These are phyloP conservation scores for Atkinsonella texensis DNA, from an alignment of 2,329 filamentous ascomycete species.

Conservation along the genomic window DNA sequence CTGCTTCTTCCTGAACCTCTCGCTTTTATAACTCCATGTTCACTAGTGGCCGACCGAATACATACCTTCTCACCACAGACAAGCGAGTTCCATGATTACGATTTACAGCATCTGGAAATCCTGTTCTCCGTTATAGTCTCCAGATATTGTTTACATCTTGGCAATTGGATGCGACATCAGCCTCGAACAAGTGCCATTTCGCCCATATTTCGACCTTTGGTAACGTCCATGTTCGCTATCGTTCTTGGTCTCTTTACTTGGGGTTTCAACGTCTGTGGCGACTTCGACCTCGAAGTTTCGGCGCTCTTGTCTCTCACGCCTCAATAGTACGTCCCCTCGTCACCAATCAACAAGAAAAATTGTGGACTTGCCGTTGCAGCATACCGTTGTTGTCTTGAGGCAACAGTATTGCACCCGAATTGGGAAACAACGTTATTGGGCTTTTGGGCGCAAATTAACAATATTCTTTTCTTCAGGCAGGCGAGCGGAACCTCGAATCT, in stretches of 20 bases:
- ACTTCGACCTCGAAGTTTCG: not conserved
- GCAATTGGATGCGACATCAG: not conserved
- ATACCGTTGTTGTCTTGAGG: not conserved
- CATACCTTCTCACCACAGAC: not conserved
- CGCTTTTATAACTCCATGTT: not conserved
- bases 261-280: not conserved
- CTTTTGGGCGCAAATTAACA: constrained; percentile 6
- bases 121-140: not conserved
- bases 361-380: not conserved
- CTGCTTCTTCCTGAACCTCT: not conserved
- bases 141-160: not conserved
- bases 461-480: not conserved
- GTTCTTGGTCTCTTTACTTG: not conserved
- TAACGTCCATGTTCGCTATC: not conserved
- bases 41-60: not conserved
- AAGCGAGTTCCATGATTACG: not conserved
- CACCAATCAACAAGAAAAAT: not conserved
- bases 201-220: not conserved
- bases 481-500: not conserved
- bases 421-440: not conserved
- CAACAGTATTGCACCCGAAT: not conserved
- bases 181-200: not conserved
- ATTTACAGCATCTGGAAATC: not conserved
- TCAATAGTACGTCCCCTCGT: not conserved
- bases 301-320: not conserved